Evolutionary conservation across 2,329 filamentous ascomycete genomes (phyloP), one percentile per base, ranked within the genome.

Genomic region (Dactylonectria estremocensis): DNA sequence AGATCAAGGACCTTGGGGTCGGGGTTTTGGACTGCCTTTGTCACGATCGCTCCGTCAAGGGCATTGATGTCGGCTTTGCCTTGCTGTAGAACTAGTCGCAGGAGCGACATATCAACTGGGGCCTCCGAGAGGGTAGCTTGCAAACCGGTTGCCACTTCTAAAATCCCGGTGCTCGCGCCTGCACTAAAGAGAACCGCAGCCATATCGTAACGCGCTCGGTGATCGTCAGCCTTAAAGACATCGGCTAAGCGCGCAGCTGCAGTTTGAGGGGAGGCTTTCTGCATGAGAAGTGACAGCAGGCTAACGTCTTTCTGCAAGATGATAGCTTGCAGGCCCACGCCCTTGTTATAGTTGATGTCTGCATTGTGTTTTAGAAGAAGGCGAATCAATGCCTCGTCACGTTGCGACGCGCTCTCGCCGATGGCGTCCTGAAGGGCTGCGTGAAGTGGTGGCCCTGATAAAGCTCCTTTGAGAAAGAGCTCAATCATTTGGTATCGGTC

Each of bases 51-150:
- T 10, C 86, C 87, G 1, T 81, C 78, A 3, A 85, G 77, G 10
- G 81, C 77, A 66, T 90, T 90, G 61, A 89, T 77, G 64, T 90
- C 86, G 2, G 86, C 87, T 22, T 82, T 82, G 0, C 88, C 88
- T 28, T 85, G 80, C 28, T 86, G 82, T 2, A 90, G 75, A 3
- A 90, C 78, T 8, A 86, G 76, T 5, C 78, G 78, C 1, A 89
- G 75, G 2, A 90, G 80, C 13, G 82, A 80, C 73, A 86, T 82
- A 61, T 91, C 88, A 0, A 85, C 80, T 0, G 85, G 84, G 28
- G 80, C 83, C 50, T 82, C 79, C 11, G 80, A 78, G 18, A 90
- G 70, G 0, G 82, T 79, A 14, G 78, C 75, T 5, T 83, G 76
- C 28, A 89, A 73, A 4, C 85, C 84, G 7, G 76, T 72, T 2